Base-by-base conservation (phyloP, 2,329 filamentous ascomycete species). In the Epichloe baconii region DNA sequence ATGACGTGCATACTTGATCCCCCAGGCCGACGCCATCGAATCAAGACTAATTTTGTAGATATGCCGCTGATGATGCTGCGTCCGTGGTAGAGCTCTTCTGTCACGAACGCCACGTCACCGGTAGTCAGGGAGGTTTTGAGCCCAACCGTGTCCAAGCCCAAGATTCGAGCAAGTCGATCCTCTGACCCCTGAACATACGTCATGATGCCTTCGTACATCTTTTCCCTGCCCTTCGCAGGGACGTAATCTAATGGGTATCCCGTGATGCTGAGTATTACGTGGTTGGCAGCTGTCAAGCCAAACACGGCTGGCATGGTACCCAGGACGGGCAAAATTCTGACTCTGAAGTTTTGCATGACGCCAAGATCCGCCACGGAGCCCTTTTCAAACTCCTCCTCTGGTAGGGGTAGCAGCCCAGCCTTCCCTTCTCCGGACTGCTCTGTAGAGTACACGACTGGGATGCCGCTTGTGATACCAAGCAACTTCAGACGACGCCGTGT, bases 281-380 rank as follows among this genome's bases (percentile, higher is more conserved):
- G 88, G 67, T 97, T 98, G 4, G 93, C 93, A 8, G 87, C 80
- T 0, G 85, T 86, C 51, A 96, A 86, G 8, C 93, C 93, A 65
- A 98, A 98, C 1, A 97, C 84, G 2, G 93, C 91, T 0, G 93
- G 93, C 90, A 98, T 96, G 0, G 93, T 98, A 1, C 93, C 93
- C 3, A 98, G 71, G 0, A 98, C 93, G 0, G 93, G 93, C 8
- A 98, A 69, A 52, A 98, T 98, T n/a, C 93, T 79, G 10, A 95
- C 88, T 23, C 93, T 79, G 66, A 98, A 98, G 64, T 95, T 90
- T 1, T 90, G 86, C 48, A 98, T 77, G 0, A 94, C 87, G 43
- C 89, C 86, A 0, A 97, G 75, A 57, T 96, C 90, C 26, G 85
- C 84, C 0, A 97, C 88, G 17, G 82, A 75, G 17, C 93, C 93